Conservation (phyloP, 768 basidiomycete species). For the Lyophyllum shimeji region DNA sequence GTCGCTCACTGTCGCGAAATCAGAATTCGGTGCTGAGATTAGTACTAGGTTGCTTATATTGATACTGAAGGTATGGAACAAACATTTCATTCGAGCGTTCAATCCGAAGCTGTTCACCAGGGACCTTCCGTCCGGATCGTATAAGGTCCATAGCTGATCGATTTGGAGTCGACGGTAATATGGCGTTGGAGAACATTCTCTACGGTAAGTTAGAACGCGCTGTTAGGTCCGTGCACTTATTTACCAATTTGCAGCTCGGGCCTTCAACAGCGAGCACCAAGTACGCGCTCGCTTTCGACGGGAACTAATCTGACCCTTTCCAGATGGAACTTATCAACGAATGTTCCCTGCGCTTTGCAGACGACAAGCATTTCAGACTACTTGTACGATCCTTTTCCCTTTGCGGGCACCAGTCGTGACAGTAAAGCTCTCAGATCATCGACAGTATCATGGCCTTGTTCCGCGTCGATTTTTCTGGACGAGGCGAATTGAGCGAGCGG, state of each 20-base stretch:
- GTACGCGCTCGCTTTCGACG: slow-evolving; percentile 31
- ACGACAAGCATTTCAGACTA: slow-evolving; percentile 81
- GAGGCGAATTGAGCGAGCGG: slow-evolving; percentile 92
- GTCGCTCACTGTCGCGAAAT: slow-evolving; percentile 1
- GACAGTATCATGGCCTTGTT: slow-evolving; percentile 98
- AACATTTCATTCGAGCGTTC: background rate
- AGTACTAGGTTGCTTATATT: slow-evolving; percentile 83
- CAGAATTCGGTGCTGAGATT: background rate
- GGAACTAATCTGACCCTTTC: slow-evolving; percentile 1
- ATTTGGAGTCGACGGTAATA: slow-evolving; percentile 88
- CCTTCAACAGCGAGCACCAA: slow-evolving; percentile 92
- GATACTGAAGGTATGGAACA: slow-evolving; percentile 71
- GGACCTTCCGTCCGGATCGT: slow-evolving; percentile 94
- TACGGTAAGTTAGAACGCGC: slow-evolving; percentile 54
- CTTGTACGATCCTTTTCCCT: slow-evolving; percentile 41
- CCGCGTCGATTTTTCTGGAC: slow-evolving; percentile 88
- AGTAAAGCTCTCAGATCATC: slow-evolving; percentile 59
- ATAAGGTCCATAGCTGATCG: slow-evolving; percentile 89
- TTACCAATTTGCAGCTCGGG: slow-evolving; percentile 58
- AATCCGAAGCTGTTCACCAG: slow-evolving; percentile 34
- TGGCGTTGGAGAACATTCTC: slow-evolving; percentile 89
- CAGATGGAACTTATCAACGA: slow-evolving; percentile 93
- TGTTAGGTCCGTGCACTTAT: background rate
- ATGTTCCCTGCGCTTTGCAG: slow-evolving; percentile 84
- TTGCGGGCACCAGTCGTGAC: slow-evolving; percentile 11